These are phyloP conservation scores for Phoma herbarum DNA, from an alignment of 2,329 filamentous ascomycete genomes.

Conservation along the genomic window DNA sequence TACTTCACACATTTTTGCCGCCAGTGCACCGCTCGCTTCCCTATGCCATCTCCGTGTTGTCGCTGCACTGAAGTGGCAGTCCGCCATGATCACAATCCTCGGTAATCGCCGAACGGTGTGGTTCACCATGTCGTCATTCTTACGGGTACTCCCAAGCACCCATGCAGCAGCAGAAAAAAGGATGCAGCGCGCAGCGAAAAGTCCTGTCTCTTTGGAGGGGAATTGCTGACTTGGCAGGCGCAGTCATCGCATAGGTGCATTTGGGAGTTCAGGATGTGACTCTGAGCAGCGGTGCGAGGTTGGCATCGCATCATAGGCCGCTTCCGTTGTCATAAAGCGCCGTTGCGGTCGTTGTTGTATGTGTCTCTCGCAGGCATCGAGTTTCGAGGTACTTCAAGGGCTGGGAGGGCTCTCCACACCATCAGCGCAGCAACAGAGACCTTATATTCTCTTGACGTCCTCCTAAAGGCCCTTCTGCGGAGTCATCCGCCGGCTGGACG, in stretches of 20 bases:
- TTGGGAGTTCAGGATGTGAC: conserved; percentile 15
- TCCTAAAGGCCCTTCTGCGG: conserved; percentile 49
- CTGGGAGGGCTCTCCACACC: conserved; percentile 1
- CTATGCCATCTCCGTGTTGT: neutral
- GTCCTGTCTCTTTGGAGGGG: conserved; percentile 16
- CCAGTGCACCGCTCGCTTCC: neutral
- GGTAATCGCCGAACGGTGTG: conserved; percentile 1
- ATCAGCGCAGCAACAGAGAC: conserved; percentile 27
- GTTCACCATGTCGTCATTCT: conserved; percentile 1
- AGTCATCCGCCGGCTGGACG: conserved; percentile 29
- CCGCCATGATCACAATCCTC: neutral
- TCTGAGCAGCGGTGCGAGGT: conserved; percentile 27
- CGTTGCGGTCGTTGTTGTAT: conserved; percentile 12
- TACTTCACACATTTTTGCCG: conserved; percentile 4
- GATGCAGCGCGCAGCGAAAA: conserved; percentile 14
- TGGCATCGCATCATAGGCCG: conserved; percentile 25
- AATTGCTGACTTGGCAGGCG: conserved; percentile 22
- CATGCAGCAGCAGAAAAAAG: conserved; percentile 7
- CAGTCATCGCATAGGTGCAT: conserved; percentile 22
- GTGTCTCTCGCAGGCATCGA: conserved; percentile 1
- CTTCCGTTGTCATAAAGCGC: conserved; percentile 27
- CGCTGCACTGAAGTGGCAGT: conserved; percentile 5
- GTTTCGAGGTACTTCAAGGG: conserved; percentile 1
- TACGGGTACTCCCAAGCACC: conserved; percentile 4
- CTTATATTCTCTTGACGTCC: conserved; percentile 38